Base-by-base conservation (phyloP, 2,329 filamentous ascomycete genomes). In the Davidsoniella virescens region DNA sequence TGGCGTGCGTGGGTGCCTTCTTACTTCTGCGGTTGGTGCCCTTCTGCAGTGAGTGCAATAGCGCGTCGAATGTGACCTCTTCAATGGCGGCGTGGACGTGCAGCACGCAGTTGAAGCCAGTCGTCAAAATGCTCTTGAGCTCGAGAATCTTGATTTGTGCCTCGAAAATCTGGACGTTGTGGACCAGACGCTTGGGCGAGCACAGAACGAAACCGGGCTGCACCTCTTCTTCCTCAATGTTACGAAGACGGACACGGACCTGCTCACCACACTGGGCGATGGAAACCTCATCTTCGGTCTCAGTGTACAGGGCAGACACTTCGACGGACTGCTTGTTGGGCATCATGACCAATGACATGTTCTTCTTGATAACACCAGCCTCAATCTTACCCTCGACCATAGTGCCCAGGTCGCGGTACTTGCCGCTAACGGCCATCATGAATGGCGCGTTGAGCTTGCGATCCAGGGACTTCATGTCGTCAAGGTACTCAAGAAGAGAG, bases 341-440 rank as follows among this genome's bases (percentile, higher is more conserved):
- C 92, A 98, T 98, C 82, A 98, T 87, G 53, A 93, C 68, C 61
- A 94, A 78, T 54, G 68, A 79, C 68, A 82, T 80, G 54, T 82
- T 82, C 75, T 96, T 96, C 72, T 92, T 92, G 64, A 94, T 73
- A 44, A 95, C 84, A 63, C 87, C 90, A 16, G 88, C 84, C 67
- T 98, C 92, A 56, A 98, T 84, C 73, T 95, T 94, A 57, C 92
- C 92, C 69, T 98, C 93, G 40, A 95, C 78, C 76, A 98, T 87
- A 55, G 92, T 98, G 59, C 92, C 92, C 75, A 98, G 82, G 63
- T 98, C 93, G 59, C 84, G 79, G 71, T 96, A 98, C 69, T 98
- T 98, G 66, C 86, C 87, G 56, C 84, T 85, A 56, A 98, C 75
- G 7, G 92, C 85, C 88, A 98, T 95, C 92, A 98, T 96, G 74